A percentile compares a stretch with the other conserved stretches of the same genome.
Conservation (phyloP, 2,329 filamentous ascomycete genomes). For the Coleophoma cylindrospora region DNA sequence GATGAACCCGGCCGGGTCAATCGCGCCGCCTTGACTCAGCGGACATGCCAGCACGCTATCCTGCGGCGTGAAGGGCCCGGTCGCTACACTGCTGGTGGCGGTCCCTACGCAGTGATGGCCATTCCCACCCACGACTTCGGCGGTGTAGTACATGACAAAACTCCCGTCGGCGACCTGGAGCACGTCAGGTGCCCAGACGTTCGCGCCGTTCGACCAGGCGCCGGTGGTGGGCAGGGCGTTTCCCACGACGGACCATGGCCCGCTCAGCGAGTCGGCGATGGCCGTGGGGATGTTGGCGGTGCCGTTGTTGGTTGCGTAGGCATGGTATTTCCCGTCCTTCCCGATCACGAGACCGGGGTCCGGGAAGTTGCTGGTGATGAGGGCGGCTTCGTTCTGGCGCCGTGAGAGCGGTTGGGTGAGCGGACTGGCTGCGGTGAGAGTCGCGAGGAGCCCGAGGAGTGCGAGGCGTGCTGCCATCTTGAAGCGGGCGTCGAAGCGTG, state of each 20-base stretch:
- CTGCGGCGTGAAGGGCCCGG: conserved; percentile 8
- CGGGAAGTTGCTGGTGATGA: conserved; percentile 42
- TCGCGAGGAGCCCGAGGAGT: too few relatives aligned
- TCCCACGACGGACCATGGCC: conserved; percentile 43
- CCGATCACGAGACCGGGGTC: conserved; percentile 48
- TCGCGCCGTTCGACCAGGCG: conserved; percentile 46
- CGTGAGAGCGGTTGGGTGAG: neutral
- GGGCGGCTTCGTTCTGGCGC: conserved; percentile 9
- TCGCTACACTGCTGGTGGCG: conserved; percentile 31
- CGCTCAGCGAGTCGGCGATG: conserved; percentile 28
- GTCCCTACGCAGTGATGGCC: conserved; percentile 53
- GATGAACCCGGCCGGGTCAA: conserved; percentile 56
- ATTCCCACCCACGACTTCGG: conserved; percentile 32
- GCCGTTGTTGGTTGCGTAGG: conserved; percentile 50
- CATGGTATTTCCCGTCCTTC: conserved; percentile 45
- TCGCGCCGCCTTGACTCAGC: conserved; percentile 49
- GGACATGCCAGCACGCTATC: conserved; percentile 40
- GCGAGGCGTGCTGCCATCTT: too few relatives aligned
- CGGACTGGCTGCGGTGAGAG: neutral
- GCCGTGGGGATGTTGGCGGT: conserved; percentile 50
- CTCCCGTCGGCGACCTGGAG: conserved; percentile 39
- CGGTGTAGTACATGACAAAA: conserved; percentile 58
- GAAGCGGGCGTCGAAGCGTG: too few relatives aligned
- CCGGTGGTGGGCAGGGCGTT: conserved; percentile 49
- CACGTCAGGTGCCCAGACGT: conserved; percentile 61